Evolutionary conservation across 371 early-diverging fungal species (phyloP).

Genomic region (Thermomucor indicae-seudaticae): DNA sequence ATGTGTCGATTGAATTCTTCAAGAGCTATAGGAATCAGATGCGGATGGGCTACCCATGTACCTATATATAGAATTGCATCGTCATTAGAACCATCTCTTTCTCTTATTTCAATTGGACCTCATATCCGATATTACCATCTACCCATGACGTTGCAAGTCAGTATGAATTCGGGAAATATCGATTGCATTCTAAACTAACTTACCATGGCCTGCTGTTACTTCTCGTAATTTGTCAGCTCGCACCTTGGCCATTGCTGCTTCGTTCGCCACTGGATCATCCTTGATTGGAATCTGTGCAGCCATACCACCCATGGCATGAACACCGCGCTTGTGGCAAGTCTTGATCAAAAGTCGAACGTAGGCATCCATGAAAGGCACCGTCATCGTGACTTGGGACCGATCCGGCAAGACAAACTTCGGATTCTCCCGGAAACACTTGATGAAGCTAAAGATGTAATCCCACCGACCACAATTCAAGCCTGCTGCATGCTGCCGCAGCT

Average conservation of each 20-base stretch:
- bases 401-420: conserved; percentile 85
- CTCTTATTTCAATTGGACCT: too few relatives aligned
- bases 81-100: too few relatives aligned
- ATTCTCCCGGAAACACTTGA: conserved; percentile 91
- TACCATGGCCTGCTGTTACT: conserved; percentile 83
- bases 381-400: conserved; percentile 89
- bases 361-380: conserved; percentile 94
- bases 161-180: background rate
- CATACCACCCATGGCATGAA: conserved; percentile 99
- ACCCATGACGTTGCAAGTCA: too few relatives aligned
- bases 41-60: conserved; percentile 98
- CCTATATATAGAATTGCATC: too few relatives aligned
- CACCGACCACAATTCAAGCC: conserved; percentile 98
- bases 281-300: conserved; percentile 98
- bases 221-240: conserved; percentile 91
- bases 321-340: conserved; percentile 95
- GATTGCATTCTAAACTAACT: background rate
- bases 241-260: conserved; percentile 90
- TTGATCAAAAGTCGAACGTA: conserved; percentile 89
- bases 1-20: conserved; percentile 91
- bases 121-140: too few relatives aligned
- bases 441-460: conserved; percentile 97
- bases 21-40: conserved; percentile 82
- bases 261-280: conserved; percentile 80
- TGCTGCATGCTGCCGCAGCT: conserved; percentile 92